These are phyloP conservation scores for Linnemannia hyalina DNA, from an alignment of 192 early-diverging fungal genomes.

Conservation along the genomic window DNA sequence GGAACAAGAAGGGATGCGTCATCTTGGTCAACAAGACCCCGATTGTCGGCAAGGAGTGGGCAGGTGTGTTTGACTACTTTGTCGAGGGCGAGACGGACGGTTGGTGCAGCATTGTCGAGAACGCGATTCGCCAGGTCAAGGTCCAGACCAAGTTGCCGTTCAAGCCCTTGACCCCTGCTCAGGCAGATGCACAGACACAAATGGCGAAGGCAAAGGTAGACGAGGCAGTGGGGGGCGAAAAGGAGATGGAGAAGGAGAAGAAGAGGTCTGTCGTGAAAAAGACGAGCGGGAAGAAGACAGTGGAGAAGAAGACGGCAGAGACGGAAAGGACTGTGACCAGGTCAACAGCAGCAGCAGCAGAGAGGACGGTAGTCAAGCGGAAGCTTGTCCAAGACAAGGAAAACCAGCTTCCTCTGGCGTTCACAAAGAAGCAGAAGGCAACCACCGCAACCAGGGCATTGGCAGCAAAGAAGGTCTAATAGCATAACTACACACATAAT, in stretches of 20 bases:
- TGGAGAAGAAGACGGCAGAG: not conserved
- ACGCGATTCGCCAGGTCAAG: conserved; percentile 54
- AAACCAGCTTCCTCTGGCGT: conserved; percentile 27
- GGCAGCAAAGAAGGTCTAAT: conserved; percentile 18
- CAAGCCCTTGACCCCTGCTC: conserved; percentile 32
- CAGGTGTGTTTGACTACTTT: conserved; percentile 83
- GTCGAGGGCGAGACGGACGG: conserved; percentile 79
- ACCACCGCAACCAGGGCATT: conserved; percentile 25
- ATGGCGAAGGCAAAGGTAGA: not conserved
- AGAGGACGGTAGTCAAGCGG: not conserved
- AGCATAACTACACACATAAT: not conserved
- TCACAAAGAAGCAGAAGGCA: conserved; percentile 31
- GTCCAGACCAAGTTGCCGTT: conserved; percentile 49
- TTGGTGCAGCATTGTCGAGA: conserved; percentile 62
- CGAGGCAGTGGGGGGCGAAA: not conserved
- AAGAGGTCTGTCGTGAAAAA: not conserved
- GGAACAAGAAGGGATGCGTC: conserved; percentile 66
- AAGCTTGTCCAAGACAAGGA: conserved; percentile 38
- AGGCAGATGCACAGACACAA: conserved; percentile 22
- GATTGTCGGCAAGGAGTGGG: conserved; percentile 79
- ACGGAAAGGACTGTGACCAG: not conserved
- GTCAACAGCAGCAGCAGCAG: conserved; percentile 9
- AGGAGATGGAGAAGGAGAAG: not conserved
- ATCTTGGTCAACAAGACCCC: conserved; percentile 85
- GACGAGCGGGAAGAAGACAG: not conserved